Conservation (phyloP, 108 stramenopile species). For the Cyclotella choctawhatcheeana region DNA sequence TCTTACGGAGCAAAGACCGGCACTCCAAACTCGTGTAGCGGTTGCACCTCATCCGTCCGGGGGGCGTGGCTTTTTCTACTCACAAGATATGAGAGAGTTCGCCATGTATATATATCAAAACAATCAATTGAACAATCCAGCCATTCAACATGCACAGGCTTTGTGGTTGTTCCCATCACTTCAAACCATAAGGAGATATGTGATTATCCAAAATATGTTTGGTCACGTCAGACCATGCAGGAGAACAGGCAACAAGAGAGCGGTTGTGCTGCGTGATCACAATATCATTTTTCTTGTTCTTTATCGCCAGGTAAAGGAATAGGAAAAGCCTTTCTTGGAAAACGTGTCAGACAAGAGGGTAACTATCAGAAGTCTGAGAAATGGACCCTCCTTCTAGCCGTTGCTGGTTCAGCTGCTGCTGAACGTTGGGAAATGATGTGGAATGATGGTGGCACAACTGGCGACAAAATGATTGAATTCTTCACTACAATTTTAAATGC, state of each 20-base stretch:
- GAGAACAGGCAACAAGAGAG: background rate
- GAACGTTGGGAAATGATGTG: background rate
- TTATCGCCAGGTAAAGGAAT: background rate
- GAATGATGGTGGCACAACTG: background rate
- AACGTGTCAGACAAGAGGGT: background rate
- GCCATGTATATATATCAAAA: background rate
- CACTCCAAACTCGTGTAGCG: background rate
- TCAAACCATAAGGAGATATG: background rate
- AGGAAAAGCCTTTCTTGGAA: background rate
- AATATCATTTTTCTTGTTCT: too few species aligned
- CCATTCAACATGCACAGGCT: too few species aligned
- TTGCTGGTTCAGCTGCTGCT: too few species aligned
- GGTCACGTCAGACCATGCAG: background rate
- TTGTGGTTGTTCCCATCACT: too few species aligned
- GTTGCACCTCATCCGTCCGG: background rate
- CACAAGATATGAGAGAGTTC: background rate
- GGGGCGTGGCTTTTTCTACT: background rate
- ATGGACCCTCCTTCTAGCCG: background rate
- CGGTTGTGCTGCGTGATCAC: too few species aligned
- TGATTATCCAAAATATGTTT: background rate
- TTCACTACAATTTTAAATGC: too few species aligned
- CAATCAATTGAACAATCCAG: background rate
- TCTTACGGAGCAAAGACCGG: background rate
- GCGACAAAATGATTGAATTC: background rate
- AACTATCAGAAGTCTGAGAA: background rate